Base-by-base conservation (phyloP, 495 filamentous ascomycete species). In the Lophiostoma macrostomum region DNA sequence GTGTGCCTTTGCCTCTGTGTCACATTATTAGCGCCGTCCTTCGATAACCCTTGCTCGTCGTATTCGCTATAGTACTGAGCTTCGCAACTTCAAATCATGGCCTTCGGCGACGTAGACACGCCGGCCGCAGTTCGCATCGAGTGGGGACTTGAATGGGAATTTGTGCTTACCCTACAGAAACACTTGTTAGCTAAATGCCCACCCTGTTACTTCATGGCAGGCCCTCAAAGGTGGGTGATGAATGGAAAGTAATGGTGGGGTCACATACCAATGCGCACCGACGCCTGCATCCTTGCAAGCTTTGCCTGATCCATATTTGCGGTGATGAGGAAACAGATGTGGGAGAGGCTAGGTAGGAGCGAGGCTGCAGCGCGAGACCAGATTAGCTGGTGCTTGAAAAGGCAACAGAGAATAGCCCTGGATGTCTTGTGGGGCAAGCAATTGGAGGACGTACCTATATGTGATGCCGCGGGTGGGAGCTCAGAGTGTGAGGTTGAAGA, bases 1-100 rank as follows among this genome's bases (percentile, higher is more conserved):
- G 94, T 58, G 93, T 97, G 64, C 93, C 93, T 82, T 97, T 98
- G 76, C 93, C 93, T 74, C 93, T 96, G 67, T 53, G 58, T 48
- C 28, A 37, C 30, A 45, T 45, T 34, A 37, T 53, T 49, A 63
- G 55, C 60, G 19, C 24, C 29, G 23, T 47, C 12, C 29, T 41
- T 35, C 24, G 13, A 29, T n/a, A n/a, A 10, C 38, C 25, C 5
- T 20, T 20, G 3, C 22, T 22, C 20, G 22, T 5, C n/a, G 38
- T 34, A 19, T 8, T 39, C 5, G 24, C 20, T 8, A 20, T n/a
- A 14, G 29, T 27, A 7, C 3, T 27, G 6, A 16, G 40, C 8
- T 27, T 20, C 12, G 8, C 7, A 12, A n/a, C 8, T n/a, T n/a
- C n/a, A n/a, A n/a, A n/a, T n/a, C n/a, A n/a, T n/a, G n/a, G n/a